Evolutionary conservation across 805 yeast species (phyloP).

Genomic region (Ogataea trehalophila): DNA sequence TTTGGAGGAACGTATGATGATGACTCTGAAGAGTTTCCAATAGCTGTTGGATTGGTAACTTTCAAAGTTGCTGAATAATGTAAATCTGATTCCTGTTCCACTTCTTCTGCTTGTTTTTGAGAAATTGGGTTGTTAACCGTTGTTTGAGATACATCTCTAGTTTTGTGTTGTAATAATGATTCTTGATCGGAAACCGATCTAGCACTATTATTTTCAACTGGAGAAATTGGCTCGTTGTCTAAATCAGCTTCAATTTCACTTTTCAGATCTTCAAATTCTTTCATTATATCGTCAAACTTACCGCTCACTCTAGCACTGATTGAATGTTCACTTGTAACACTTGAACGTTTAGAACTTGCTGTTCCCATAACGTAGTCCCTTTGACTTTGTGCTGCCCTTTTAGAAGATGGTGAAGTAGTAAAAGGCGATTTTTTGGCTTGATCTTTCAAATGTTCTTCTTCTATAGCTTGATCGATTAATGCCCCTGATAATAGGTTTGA

Average conservation of each 20-base stretch:
- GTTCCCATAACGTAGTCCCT: neutral
- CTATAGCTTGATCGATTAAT: neutral
- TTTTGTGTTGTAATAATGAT: too few species aligned
- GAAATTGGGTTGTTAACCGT: too few species aligned
- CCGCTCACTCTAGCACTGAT: conserved; percentile 18
- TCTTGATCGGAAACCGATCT: too few species aligned
- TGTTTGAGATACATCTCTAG: too few species aligned
- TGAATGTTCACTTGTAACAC: conserved; percentile 1
- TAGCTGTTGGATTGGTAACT: too few species aligned
- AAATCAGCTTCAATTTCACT: conserved; percentile 23
- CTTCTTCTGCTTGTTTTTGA: too few species aligned
- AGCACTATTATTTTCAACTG: neutral
- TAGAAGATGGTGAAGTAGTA: too few species aligned
- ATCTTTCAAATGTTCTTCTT: neutral
- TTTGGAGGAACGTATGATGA: too few species aligned
- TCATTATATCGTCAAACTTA: conserved; percentile 29
- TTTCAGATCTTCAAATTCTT: conserved; percentile 27
- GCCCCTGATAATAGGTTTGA: conserved; percentile 4
- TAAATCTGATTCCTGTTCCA: too few species aligned
- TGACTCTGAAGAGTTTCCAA: too few species aligned
- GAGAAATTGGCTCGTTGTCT: conserved; percentile 2
- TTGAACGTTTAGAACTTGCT: neutral
- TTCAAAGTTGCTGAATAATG: too few species aligned
- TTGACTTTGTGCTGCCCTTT: too few species aligned
- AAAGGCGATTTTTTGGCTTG: neutral